Percentiles rank a stretch among this genome's conserved stretches.
Conservation (phyloP, 768 basidiomycete species). For the Auriculariales sp. region DNA sequence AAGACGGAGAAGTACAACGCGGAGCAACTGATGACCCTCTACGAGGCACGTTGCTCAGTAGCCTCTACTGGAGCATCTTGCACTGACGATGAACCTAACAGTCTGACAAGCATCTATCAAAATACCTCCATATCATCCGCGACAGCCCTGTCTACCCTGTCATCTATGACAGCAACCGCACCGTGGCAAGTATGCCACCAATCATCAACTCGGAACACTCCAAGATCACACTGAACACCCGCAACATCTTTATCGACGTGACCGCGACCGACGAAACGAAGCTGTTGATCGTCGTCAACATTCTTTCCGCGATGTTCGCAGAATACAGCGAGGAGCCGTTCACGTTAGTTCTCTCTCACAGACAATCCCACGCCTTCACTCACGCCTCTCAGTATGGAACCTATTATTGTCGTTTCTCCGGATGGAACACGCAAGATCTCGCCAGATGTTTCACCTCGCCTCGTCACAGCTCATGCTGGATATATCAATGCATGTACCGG, state of each 20-base stretch:
- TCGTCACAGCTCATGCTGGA: slow-evolving; percentile 62
- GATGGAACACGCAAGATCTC: slow-evolving; percentile 64
- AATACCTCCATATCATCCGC: slow-evolving; percentile 83
- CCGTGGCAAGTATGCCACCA: slow-evolving; percentile 91
- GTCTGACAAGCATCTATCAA: slow-evolving; percentile 84
- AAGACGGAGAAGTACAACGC: slow-evolving; percentile 71
- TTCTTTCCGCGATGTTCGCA: slow-evolving; percentile 94
- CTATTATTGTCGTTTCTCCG: slow-evolving; percentile 69
- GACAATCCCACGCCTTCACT: neutral
- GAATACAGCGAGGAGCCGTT: slow-evolving; percentile 88
- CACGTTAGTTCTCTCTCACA: slow-evolving; percentile 36
- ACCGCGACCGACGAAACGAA: slow-evolving; percentile 97
- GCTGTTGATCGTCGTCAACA: slow-evolving; percentile 88
- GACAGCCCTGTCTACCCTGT: slow-evolving; percentile 95
- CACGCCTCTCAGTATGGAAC: slow-evolving; percentile 59
- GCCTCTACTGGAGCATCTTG: neutral
- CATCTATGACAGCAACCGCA: slow-evolving; percentile 83
- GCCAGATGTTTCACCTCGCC: slow-evolving; percentile 64
- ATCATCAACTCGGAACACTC: slow-evolving; percentile 97
- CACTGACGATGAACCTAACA: slow-evolving; percentile 17
- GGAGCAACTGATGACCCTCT: slow-evolving; percentile 82
- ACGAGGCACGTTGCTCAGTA: slow-evolving; percentile 50
- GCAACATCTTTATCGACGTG: slow-evolving; percentile 91
- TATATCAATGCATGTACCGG: slow-evolving; percentile 96
- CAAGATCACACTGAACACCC: slow-evolving; percentile 89